A percentile compares a stretch with the other conserved stretches of the same genome.
These are phyloP conservation scores for Salix purpurea DNA, from an alignment of 345 rosid genomes.

Conservation along the genomic window DNA sequence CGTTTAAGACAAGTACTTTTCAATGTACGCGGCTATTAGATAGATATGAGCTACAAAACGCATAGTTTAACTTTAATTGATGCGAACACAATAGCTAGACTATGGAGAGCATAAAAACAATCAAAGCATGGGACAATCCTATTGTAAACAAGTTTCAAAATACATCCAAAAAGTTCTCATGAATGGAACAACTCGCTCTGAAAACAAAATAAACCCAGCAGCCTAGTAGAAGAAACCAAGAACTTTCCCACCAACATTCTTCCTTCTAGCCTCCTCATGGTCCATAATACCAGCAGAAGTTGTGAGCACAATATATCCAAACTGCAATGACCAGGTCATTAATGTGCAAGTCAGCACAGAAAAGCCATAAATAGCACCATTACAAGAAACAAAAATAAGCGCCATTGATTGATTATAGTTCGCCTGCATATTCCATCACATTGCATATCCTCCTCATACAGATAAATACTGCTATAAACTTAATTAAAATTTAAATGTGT, in stretches of 20 bases:
- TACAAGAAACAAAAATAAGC: too few relatives aligned
- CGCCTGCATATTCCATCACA: background rate
- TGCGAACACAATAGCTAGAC: background rate
- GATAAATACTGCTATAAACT: background rate
- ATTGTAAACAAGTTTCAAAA: constrained; percentile 5
- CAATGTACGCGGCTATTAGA: background rate
- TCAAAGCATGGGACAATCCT: constrained; percentile 2
- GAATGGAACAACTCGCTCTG: background rate
- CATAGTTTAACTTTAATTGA: background rate
- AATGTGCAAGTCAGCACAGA: background rate
- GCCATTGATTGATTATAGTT: background rate
- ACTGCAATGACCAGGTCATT: constrained; percentile 15
- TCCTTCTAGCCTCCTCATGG: constrained; percentile 36
- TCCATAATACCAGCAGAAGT: constrained; percentile 37
- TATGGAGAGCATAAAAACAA: constrained; percentile 12
- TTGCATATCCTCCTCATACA: background rate
- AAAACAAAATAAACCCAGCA: background rate
- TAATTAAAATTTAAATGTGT: background rate
- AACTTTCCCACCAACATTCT: constrained; percentile 36
- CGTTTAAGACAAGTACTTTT: too few relatives aligned
- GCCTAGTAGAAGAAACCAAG: constrained; percentile 32
- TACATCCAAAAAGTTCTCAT: constrained; percentile 3
- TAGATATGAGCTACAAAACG: background rate
- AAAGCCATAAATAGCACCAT: background rate
- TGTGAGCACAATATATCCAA: constrained; percentile 31